Conservation (phyloP, 1,284 basidiomycete genomes). For the Afroboletus lepidellus region DNA sequence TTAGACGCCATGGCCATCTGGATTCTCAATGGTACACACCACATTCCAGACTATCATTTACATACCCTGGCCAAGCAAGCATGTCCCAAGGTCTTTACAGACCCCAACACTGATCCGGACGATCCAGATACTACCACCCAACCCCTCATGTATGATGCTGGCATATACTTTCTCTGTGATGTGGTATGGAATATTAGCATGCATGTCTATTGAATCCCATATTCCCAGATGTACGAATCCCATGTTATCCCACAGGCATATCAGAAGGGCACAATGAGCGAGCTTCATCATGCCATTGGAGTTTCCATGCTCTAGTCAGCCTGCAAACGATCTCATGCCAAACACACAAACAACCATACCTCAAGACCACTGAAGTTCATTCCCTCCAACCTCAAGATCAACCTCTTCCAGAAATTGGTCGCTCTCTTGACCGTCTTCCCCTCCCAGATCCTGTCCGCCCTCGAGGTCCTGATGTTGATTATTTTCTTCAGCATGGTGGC, state of each 20-base stretch:
- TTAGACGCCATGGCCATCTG: not conserved
- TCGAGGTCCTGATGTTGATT: not conserved
- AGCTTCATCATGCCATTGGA: too few relatives aligned
- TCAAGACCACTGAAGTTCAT: too few relatives aligned
- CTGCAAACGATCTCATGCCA: too few relatives aligned
- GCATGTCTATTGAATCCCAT: too few relatives aligned
- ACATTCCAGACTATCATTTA: not conserved
- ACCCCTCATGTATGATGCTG: not conserved
- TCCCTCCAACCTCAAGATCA: too few relatives aligned
- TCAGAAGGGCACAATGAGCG: too few relatives aligned
- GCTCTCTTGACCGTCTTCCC: not conserved
- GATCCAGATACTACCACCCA: not conserved
- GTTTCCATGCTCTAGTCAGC: too few relatives aligned
- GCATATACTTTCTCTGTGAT: not conserved
- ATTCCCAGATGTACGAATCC: too few relatives aligned
- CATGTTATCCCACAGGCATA: too few relatives aligned
- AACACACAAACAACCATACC: too few relatives aligned
- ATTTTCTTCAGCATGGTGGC: slow-evolving; percentile 7
- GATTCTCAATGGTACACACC: not conserved
- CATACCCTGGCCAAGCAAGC: not conserved
- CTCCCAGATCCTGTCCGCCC: not conserved
- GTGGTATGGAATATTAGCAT: not conserved
- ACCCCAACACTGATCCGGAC: not conserved
- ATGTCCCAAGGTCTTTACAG: not conserved
- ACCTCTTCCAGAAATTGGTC: too few relatives aligned